Evolutionary conservation across 1,284 basidiomycete species (phyloP), one percentile per base, ranked within the genome.

Genomic region (Entoloma clypeatum): DNA sequence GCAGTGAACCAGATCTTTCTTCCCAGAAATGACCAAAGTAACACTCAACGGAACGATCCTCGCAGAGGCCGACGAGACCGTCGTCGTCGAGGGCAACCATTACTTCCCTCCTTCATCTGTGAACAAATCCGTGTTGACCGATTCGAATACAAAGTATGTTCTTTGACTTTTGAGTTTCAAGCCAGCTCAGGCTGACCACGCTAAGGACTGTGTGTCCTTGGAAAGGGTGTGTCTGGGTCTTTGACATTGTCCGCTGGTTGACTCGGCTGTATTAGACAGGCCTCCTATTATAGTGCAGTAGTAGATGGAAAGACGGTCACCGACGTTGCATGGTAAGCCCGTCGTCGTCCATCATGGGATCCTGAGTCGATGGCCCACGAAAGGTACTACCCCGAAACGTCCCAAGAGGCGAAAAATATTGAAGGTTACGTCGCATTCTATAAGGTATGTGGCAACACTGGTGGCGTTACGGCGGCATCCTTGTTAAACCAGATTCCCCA

Each of bases 351-450:
- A 5, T 29, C 5, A 21, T 29, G 10, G 41, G 11, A 4, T 23
- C 3, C 13, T 40, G 16, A 6, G 19, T 26, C 36, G 28, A 11
- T 10, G 39, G 21, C 2, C 25, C 24, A 25, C 10, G 27, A 4
- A 38, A 83, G 81, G 82, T 81, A 77, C 52, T 84, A 85, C 52
- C 72, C 80, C 0, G 45, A 64, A 3, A 62, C 79, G 1, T 73
- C 63, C 28, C 63, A 69, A 7, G 71, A 67, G 47, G 81, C 79
- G 0, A 67, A 69, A 39, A 53, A 69, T 10, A 81, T 85, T 54
- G 68, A 79, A 56, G 65, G 67, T 11, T 75, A 80, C 49, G 62
- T 83, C 24, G 81, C 80, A 0, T 83, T 84, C 54, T 80, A 83
- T 63, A 81, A 81, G 69, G 81, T 75, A 33, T 28, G 36, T 26